These are phyloP conservation scores for Diplodia intermedia DNA, from an alignment of 2,329 filamentous ascomycete genomes.

Conservation along the genomic window DNA sequence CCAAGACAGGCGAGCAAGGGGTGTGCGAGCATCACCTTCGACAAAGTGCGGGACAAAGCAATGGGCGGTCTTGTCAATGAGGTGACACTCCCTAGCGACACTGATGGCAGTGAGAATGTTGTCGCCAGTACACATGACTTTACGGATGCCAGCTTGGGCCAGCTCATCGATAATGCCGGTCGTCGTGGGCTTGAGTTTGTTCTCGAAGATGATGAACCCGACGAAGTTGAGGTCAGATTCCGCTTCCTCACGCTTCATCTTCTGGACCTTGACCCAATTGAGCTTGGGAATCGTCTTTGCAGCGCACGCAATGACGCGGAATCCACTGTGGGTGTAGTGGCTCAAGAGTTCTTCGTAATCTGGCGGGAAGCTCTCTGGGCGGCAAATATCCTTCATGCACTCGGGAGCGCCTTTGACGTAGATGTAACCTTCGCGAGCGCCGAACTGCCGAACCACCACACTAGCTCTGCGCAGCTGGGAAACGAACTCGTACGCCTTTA, in stretches of 20 bases:
- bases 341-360: slow-evolving; percentile 90
- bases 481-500: slow-evolving; percentile 93
- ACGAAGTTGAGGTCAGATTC: slow-evolving; percentile 86
- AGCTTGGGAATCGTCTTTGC: slow-evolving; percentile 86
- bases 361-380: slow-evolving; percentile 78
- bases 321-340: slow-evolving; percentile 94
- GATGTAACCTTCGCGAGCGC: slow-evolving; percentile 80
- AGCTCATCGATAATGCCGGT: slow-evolving; percentile 82
- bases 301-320: slow-evolving; percentile 94
- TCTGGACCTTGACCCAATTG: slow-evolving; percentile 93
- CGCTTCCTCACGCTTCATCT: slow-evolving; percentile 85
- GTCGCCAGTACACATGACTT: slow-evolving; percentile 97
- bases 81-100: slow-evolving; percentile 85
- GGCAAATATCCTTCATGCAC: slow-evolving; percentile 93
- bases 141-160: slow-evolving; percentile 79
- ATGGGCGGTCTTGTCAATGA: slow-evolving; percentile 80
- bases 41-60: slow-evolving; percentile 93
- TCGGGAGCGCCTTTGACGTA: slow-evolving; percentile 98
- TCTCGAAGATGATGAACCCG: slow-evolving; percentile 98
- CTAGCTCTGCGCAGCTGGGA: slow-evolving; percentile 91
- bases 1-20: slow-evolving; percentile 79
- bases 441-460: slow-evolving; percentile 88
- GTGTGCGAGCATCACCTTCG: slow-evolving; percentile 77
- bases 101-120: slow-evolving; percentile 97
- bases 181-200: slow-evolving; percentile 92